Conservation (phyloP, 2,329 filamentous ascomycete species). For the Harringtonia aguacate region DNA sequence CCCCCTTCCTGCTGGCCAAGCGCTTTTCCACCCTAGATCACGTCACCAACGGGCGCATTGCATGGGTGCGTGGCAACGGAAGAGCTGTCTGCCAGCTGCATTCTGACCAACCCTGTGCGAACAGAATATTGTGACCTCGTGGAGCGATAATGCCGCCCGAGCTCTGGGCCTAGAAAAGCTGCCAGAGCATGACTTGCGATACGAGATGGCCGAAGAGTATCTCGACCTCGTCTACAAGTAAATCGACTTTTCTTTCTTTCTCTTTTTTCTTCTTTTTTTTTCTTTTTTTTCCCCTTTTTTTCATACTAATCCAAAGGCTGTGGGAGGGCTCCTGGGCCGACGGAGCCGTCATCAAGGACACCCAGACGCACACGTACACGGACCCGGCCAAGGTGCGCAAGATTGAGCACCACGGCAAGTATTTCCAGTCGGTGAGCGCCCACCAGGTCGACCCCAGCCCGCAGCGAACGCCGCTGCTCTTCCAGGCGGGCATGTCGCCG, state of each 20-base stretch:
- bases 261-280: no score
- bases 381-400: background rate
- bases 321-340: constrained; percentile 12
- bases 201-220: constrained; percentile 14
- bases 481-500: constrained; percentile 13
- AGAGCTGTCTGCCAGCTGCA: no score
- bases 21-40: constrained; percentile 12
- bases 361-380: background rate
- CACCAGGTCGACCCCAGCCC: constrained; percentile 3
- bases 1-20: constrained; percentile 9
- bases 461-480: constrained; percentile 13
- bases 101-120: no score
- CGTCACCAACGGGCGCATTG: constrained; percentile 9
- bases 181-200: constrained; percentile 13
- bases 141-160: constrained; percentile 9
- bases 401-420: constrained; percentile 6
- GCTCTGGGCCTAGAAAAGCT: constrained; percentile 10
- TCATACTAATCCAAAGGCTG: background rate
- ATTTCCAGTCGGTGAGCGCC: background rate
- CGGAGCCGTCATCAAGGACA: constrained; percentile 8
- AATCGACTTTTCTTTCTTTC: background rate
- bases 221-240: constrained; percentile 12
- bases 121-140: constrained; percentile 14
- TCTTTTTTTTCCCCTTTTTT: no score
- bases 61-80: constrained; percentile 1